Evolutionary conservation across 108 stramenopile species (phyloP), one percentile per base, ranked within the genome.

Genomic region (Cyclotella atomus): DNA sequence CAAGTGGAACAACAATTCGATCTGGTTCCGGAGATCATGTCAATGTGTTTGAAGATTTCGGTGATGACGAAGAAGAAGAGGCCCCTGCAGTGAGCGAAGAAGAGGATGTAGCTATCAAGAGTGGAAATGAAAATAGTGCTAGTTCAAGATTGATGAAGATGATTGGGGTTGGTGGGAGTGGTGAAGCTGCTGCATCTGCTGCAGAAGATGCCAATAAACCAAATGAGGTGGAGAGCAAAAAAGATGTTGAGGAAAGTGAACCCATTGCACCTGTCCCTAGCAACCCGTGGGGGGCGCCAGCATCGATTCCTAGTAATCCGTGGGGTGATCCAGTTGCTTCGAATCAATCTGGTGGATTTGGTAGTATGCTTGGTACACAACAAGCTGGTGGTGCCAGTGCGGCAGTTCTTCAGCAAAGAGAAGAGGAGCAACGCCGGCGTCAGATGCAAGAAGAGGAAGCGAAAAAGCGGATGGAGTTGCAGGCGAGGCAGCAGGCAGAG

Each of bases 1-100:
- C 77, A 46, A 79, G 70, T 41, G 93, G 93, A 14, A 94, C 88
- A 36, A 91, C 93, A 21, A 89, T 94, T 53, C 75, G 76, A 35
- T 88, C 89, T 0, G 93, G 93, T 20, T 87, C 88, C 12, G 91
- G 91, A 2, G 84, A 95, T 55, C 49, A 88, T 75, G 91, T 93
- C 23, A 93, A 89, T 68, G 94, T 95, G 12, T 95, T 95, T 75
- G 94, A 93, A 75, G 94, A 95, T 67, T 91, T 92, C 81, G 94
- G 89, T 29, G 87, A 75, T n/a, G 59, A 34, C 15, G 25, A 56
- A 33, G 57, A 67, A 30, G 71, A 54, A 52, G 32, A 20, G n/a
- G n/a, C n/a, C n/a, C n/a, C n/a, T 46, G 32, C 21, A 35, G 53
- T 29, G 36, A 35, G 24, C 50, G 9, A 65, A 21, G 81, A 53